Evolutionary conservation across 768 basidiomycete species (phyloP), one percentile per base, ranked within the genome.

Genomic region (Tricholoma terreum): DNA sequence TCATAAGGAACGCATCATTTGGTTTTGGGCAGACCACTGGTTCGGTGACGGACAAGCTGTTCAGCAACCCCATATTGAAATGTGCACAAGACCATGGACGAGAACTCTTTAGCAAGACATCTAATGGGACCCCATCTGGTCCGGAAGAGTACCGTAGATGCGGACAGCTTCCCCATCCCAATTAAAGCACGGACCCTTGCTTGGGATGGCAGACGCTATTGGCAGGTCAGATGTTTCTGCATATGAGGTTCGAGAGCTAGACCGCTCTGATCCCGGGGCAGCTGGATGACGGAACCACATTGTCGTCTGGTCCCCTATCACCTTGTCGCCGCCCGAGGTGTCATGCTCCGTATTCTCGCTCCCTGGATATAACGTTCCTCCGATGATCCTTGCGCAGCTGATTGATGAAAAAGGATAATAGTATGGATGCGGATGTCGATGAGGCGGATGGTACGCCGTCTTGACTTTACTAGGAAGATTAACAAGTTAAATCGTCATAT

Each of bases 401-500:
- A 67, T 80, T 45, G 79, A 82, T 22, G 80, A 80, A 6, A 71
- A 77, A 12, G 74, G n/a, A 68, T 0, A 68, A 77, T 35, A 73
- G 72, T 19, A 73, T 65, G 1, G 74, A 80, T 38, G 57, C 74
- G 3, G 79, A 80, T 24, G 24, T 27, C 24, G 2, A 27, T 31
- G 79, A 76, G 17, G 71, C 70, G 19, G 76, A n/a, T n/a, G n/a
- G n/a, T n/a, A n/a, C n/a, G n/a, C n/a, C n/a, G n/a, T n/a, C n/a
- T 92, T 58, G 90, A 93, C 64, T 93, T 92, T 65, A 93, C 91
- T 0, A 87, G 86, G 36, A 90, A 92, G 68, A 70, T 92, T 52
- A 73, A 80, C 69, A 84, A 75, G 63, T 76, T 92, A 50, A 85
- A 87, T 65, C 1, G 85, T n/a, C 84, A 1, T 84, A 90, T 64